Evolutionary conservation across 805 yeast genomes (phyloP).

Genomic region (Yamadazyma tumulicola): DNA sequence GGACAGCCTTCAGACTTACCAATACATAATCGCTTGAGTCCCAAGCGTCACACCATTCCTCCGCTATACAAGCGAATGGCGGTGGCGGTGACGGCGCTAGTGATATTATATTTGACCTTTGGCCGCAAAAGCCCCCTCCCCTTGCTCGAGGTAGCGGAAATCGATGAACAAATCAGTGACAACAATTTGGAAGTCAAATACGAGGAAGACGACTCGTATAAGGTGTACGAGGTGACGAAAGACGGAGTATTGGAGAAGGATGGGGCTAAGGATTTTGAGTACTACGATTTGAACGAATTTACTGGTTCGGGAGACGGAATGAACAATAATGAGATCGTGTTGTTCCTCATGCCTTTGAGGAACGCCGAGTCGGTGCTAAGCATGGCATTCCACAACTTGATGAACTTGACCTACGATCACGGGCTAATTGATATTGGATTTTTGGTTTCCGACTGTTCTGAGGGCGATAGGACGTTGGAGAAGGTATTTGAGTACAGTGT

Average conservation of each 20-base stretch:
- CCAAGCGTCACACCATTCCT: slow-evolving; percentile 5
- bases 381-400: slow-evolving; percentile 77
- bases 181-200: slow-evolving; percentile 12
- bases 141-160: slow-evolving; percentile 5
- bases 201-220: slow-evolving; percentile 13
- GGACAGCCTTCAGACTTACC: slow-evolving; percentile 8
- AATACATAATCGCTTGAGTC: slow-evolving; percentile 8
- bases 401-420: slow-evolving; percentile 85
- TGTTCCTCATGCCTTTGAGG: slow-evolving; percentile 72
- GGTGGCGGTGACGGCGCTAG: slow-evolving; percentile 1
- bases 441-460: slow-evolving; percentile 75
- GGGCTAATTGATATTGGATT: slow-evolving; percentile 75
- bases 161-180: slow-evolving; percentile 13
- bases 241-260: slow-evolving; percentile 15
- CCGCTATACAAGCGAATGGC: slow-evolving; percentile 4
- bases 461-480: slow-evolving; percentile 62
- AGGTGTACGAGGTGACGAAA: slow-evolving; percentile 15
- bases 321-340: slow-evolving; percentile 55
- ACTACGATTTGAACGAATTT: slow-evolving; percentile 58
- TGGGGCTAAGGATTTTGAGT: slow-evolving; percentile 39
- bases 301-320: slow-evolving; percentile 51
- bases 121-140: neutral
- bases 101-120: slow-evolving; percentile 1
- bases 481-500: slow-evolving; percentile 61
- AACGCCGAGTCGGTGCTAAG: slow-evolving; percentile 77